Evolutionary conservation across 805 yeast genomes (phyloP).

Genomic region (Sugiyamaella qingdaonensis): DNA sequence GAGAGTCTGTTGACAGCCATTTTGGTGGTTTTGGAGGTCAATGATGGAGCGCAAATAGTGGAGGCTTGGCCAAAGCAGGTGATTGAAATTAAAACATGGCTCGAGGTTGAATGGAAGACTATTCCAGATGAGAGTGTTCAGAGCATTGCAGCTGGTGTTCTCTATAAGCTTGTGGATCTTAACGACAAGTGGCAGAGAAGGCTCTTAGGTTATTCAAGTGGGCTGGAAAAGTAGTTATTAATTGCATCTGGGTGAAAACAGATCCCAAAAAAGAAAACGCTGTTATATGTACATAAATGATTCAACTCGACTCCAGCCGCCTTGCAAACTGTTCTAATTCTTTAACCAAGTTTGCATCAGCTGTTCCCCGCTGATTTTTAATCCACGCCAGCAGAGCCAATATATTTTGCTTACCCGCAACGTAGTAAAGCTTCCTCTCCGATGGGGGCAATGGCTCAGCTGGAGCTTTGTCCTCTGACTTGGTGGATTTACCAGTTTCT

Average conservation of each 20-base stretch:
- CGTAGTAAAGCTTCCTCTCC: constrained; percentile 20
- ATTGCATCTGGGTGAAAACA: neutral
- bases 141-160: constrained; percentile 32
- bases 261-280: neutral
- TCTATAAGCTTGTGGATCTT: constrained; percentile 27
- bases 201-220: constrained; percentile 18
- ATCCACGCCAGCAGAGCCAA: constrained; percentile 28
- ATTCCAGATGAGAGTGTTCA: constrained; percentile 27
- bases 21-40: constrained; percentile 31
- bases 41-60: constrained; percentile 27
- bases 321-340: constrained; percentile 20
- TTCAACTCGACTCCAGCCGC: neutral
- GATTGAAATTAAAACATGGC: constrained; percentile 30
- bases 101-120: constrained; percentile 29
- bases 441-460: constrained; percentile 2
- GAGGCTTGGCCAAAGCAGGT: constrained; percentile 27
- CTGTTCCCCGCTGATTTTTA: constrained; percentile 16
- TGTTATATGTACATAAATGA: constrained; percentile 2
- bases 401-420: constrained; percentile 26
- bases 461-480: constrained; percentile 1
- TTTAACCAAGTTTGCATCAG: constrained; percentile 7
- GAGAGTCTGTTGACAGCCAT: constrained; percentile 33
- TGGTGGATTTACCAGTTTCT: too few species aligned
- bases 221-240: constrained; percentile 11
- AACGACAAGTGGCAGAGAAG: constrained; percentile 24